A percentile compares a stretch with the other conserved stretches of the same genome.
These are phyloP conservation scores for Saturnispora serradocipensis DNA, from an alignment of 805 yeast genomes.

Conservation along the genomic window DNA sequence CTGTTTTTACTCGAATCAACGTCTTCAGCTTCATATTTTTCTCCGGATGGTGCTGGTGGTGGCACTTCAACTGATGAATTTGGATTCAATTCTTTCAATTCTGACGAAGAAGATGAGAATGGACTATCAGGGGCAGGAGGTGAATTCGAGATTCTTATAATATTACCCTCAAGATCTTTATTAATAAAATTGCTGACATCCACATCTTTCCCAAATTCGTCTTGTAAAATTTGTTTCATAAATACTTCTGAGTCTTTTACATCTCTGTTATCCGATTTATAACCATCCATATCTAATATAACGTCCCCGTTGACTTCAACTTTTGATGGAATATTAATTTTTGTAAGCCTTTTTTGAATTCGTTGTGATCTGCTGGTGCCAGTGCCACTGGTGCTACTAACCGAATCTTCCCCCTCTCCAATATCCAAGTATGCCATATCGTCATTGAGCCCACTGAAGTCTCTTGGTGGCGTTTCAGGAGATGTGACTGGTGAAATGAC, in stretches of 20 bases:
- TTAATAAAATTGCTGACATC: slow-evolving; percentile 38
- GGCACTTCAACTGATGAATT: background rate
- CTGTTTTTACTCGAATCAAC: background rate
- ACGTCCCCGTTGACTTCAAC: slow-evolving; percentile 86
- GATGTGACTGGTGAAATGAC: slow-evolving; percentile 62
- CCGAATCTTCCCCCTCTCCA: slow-evolving; percentile 23
- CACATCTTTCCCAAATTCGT: slow-evolving; percentile 56
- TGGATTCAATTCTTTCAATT: slow-evolving; percentile 6
- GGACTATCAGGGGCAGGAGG: slow-evolving; percentile 8
- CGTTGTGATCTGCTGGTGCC: background rate
- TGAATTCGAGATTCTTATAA: slow-evolving; percentile 40
- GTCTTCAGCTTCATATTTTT: background rate
- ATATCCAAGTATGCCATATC: slow-evolving; percentile 48
- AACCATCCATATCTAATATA: slow-evolving; percentile 89
- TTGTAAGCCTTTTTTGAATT: background rate
- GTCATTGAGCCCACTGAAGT: slow-evolving; percentile 20
- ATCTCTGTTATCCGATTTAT: slow-evolving; percentile 76
- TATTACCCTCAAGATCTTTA: slow-evolving; percentile 59
- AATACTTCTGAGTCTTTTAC: slow-evolving; percentile 68
- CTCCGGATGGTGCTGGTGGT: background rate
- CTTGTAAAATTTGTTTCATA: slow-evolving; percentile 61
- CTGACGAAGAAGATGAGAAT: slow-evolving; percentile 6
- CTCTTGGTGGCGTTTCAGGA: slow-evolving; percentile 16
- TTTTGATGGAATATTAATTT: slow-evolving; percentile 58
- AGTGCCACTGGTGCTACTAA: background rate